Conservation (phyloP, 2,329 filamentous ascomycete genomes). For the Cercospora sp. region DNA sequence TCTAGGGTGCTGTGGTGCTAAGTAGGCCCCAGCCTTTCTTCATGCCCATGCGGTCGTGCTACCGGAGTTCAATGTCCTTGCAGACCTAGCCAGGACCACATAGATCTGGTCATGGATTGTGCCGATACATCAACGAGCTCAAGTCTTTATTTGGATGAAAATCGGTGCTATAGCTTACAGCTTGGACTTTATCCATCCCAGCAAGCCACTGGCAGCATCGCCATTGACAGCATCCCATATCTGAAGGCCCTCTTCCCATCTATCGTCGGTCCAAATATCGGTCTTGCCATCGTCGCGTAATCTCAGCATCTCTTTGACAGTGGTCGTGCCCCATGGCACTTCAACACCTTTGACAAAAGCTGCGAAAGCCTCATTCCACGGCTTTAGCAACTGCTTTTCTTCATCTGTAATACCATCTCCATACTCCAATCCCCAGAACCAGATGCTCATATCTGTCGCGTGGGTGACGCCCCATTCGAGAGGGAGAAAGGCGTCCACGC, state of each 20-base stretch:
- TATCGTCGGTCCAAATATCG: conserved; percentile 48
- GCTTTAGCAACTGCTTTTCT: conserved; percentile 48
- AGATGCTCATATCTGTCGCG: conserved; percentile 54
- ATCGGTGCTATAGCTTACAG: conserved; percentile 18
- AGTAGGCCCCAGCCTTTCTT: not conserved
- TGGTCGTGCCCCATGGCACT: conserved; percentile 43
- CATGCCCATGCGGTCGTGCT: not conserved
- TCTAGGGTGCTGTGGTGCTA: not conserved
- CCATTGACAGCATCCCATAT: conserved; percentile 49
- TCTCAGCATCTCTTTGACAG: conserved; percentile 45
- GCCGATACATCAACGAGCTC: not conserved
- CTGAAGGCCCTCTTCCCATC: conserved; percentile 50
- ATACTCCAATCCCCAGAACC: conserved; percentile 56
- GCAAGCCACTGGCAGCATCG: conserved; percentile 22
- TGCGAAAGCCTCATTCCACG: conserved; percentile 43
- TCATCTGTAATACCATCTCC: conserved; percentile 40
- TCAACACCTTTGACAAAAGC: conserved; percentile 45
- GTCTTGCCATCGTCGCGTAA: conserved; percentile 50
- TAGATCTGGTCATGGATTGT: not conserved
- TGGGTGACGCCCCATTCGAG: conserved; percentile 57
- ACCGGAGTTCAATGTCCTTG: not conserved
- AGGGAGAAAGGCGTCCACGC: conserved; percentile 47
- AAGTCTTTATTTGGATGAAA: not conserved
- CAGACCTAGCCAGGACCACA: not conserved
- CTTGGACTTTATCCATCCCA: conserved; percentile 31